A percentile compares a stretch with the other conserved stretches of the same genome.
phyloP scores from a whole-genome alignment of 257 asterid species.

The Paraleonurus japonicus region DNA sequence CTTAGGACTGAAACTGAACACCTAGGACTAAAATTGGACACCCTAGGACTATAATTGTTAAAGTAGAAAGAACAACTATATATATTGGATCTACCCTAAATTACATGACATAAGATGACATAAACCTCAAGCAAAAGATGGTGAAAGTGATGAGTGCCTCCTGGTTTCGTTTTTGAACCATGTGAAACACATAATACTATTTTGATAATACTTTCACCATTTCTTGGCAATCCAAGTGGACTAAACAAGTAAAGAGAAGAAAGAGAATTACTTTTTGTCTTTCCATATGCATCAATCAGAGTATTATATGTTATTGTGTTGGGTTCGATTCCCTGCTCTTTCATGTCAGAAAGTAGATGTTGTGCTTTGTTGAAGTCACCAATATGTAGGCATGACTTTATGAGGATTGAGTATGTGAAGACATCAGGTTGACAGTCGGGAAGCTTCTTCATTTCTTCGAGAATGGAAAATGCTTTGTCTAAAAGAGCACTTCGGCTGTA shows the following conservation, averaged over 20 bases:
- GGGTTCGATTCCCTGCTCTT: slow-evolving; percentile 59
- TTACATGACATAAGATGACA: too few relatives aligned
- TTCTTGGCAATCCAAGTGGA: neutral
- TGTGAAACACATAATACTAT: neutral
- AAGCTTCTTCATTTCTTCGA: slow-evolving; percentile 72
- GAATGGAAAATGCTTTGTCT: slow-evolving; percentile 66
- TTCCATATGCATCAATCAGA: slow-evolving; percentile 91
- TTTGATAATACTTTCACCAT: neutral
- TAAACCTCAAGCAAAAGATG: neutral
- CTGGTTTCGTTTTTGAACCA: neutral
- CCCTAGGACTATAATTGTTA: too few relatives aligned
- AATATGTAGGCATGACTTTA: slow-evolving; percentile 76
- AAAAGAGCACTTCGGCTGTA: slow-evolving; percentile 79
- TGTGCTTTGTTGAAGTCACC: slow-evolving; percentile 56
- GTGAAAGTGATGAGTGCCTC: neutral
- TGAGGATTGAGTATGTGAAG: slow-evolving; percentile 73
- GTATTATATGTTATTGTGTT: slow-evolving; percentile 85
- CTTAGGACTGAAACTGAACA: too few relatives aligned
- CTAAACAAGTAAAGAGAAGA: slow-evolving; percentile 19
- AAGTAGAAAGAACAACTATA: too few relatives aligned
- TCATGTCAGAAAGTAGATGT: slow-evolving; percentile 70
- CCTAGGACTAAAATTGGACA: too few relatives aligned
- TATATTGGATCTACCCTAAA: too few relatives aligned
- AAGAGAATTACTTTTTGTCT: slow-evolving; percentile 63
- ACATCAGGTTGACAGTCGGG: slow-evolving; percentile 74